These are phyloP conservation scores for Phialophora verrucosa DNA, from an alignment of 2,329 filamentous ascomycete genomes.

Conservation along the genomic window DNA sequence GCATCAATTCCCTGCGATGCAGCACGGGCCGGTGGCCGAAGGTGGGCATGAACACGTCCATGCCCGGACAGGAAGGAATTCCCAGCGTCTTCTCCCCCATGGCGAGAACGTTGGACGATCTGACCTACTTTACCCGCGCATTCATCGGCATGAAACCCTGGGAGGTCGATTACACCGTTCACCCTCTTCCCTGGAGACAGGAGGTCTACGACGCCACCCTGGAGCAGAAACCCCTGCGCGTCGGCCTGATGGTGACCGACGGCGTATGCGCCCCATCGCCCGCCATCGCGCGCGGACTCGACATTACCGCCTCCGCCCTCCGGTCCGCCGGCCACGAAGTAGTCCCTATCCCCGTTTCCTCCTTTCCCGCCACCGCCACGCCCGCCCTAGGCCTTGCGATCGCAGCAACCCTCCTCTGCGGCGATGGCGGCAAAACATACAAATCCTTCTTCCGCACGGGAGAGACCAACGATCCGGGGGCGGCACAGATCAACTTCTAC, in stretches of 20 bases:
- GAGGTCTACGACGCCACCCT: constrained; percentile 65
- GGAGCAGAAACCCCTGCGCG: constrained; percentile 67
- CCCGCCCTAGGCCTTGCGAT: constrained; percentile 77
- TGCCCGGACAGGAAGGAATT: constrained; percentile 91
- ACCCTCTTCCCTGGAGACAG: constrained; percentile 79
- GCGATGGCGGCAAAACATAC: constrained; percentile 82
- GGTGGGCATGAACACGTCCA: constrained; percentile 79
- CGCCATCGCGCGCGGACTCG: constrained; percentile 77
- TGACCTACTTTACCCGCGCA: constrained; percentile 80
- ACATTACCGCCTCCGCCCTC: constrained; percentile 72
- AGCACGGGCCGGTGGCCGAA: constrained; percentile 92
- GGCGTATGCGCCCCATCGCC: constrained; percentile 84
- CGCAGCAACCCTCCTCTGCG: constrained; percentile 79
- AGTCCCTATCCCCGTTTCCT: constrained; percentile 55
- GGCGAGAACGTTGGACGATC: constrained; percentile 81
- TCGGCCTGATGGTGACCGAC: constrained; percentile 80
- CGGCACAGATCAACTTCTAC: constrained; percentile 73
- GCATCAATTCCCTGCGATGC: constrained; percentile 84
- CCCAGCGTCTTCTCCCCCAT: constrained; percentile 90
- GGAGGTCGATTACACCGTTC: constrained; percentile 85
- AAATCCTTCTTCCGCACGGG: constrained; percentile 75
- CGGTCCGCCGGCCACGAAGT: constrained; percentile 76
- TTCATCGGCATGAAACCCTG: constrained; percentile 83
- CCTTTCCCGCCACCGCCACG: constrained; percentile 73
- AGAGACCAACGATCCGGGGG: constrained; percentile 80